Base-by-base conservation (phyloP, 371 early-diverging fungal genomes). In the Mucor mucedo region DNA sequence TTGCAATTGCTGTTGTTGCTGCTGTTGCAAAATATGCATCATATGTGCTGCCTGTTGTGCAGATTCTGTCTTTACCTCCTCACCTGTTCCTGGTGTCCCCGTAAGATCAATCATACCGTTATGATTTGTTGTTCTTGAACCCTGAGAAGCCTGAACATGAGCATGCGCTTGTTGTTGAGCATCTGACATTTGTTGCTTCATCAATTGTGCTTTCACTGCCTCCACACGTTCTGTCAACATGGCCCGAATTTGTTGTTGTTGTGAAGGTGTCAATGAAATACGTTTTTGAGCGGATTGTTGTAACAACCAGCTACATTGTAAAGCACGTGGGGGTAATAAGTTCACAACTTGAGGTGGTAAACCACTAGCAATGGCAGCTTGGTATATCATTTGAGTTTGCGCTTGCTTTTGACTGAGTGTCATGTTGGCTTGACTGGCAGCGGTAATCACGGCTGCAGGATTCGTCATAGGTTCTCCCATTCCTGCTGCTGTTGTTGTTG, bases 331-430 rank as follows among this genome's bases (percentile, higher is more conserved):
- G 35, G 77, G 73, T 28, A 80, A 47, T 9, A 70, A 40, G 14
- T 65, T 70, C 5, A 77, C 76, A 39, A 80, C 64, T 38, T 71
- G 72, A 52, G 75, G 74, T 10, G 77, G 62, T 5, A 77, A 44
- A 33, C 78, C 78, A 38, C 68, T 68, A 5, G 68, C 68, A 28
- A 77, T 72, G 3, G 80, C 80, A 2, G 80, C 70, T 49, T 80
- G 74, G 28, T 75, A 72, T 27, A 72, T 66, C 62, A 71, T 66
- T 62, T 74, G 71, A 2, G 72, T 55, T 61, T 73, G 69, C 5
- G 62, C 63, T 13, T 68, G 69, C 28, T 60, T 47, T 47, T 68
- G 71, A 28, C 59, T 63, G 0, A 58, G 29, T 9, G 63, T 54
- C 59, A 63, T 68, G n/a, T 63, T 58, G n/a, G 58, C 58, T 53